Evolutionary conservation across 2,329 filamentous ascomycete genomes (phyloP).

Genomic region (Fusarium nurragi): DNA sequence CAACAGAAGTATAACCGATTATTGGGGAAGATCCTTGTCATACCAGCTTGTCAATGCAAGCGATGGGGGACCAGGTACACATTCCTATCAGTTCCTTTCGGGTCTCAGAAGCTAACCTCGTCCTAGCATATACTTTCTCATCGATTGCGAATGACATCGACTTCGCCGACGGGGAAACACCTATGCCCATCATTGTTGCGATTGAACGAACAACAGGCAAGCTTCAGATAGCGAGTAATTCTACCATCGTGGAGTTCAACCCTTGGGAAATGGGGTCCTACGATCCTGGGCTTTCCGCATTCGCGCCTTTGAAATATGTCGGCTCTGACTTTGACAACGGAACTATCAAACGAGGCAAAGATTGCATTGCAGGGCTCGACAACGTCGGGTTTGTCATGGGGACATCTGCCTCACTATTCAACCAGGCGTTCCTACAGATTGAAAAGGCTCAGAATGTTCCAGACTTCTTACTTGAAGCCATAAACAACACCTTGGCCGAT

Average conservation of each 20-base stretch:
- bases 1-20: slow-evolving; percentile 76
- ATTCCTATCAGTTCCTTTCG: background rate
- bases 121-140: slow-evolving; percentile 76
- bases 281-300: slow-evolving; percentile 77
- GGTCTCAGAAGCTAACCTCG: background rate
- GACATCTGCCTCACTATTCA: slow-evolving; percentile 86
- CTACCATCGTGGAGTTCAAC: slow-evolving; percentile 81
- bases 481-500: slow-evolving; percentile 61
- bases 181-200: slow-evolving; percentile 78
- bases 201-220: slow-evolving; percentile 73
- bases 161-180: slow-evolving; percentile 71
- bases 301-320: slow-evolving; percentile 74
- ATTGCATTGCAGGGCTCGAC: slow-evolving; percentile 83
- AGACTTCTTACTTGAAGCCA: slow-evolving; percentile 59
- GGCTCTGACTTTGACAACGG: slow-evolving; percentile 78
- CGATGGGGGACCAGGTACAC: slow-evolving; percentile 65
- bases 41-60: slow-evolving; percentile 80
- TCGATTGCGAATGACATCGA: slow-evolving; percentile 63
- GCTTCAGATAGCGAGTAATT: slow-evolving; percentile 65
- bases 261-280: slow-evolving; percentile 83
- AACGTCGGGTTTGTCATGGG: slow-evolving; percentile 86
- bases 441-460: slow-evolving; percentile 48
- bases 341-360: slow-evolving; percentile 60
- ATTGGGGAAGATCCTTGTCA: slow-evolving; percentile 80
- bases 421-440: slow-evolving; percentile 75